Evolutionary conservation across 805 yeast genomes (phyloP), one percentile per base, ranked within the genome.

Genomic region (Monosporozyma yasuniensis): DNA sequence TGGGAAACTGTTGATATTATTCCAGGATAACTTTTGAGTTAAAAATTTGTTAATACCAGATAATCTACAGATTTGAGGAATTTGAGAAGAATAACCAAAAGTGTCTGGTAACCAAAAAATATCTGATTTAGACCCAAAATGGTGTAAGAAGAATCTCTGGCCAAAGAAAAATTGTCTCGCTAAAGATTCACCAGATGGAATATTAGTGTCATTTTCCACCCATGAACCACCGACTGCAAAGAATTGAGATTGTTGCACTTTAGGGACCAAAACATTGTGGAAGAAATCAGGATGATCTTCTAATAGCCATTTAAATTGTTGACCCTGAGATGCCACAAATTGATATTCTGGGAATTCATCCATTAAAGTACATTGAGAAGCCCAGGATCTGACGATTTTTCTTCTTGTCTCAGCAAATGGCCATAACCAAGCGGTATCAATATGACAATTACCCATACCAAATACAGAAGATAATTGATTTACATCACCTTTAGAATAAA

Each of bases 361-460:
- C 61, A 93, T 79, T 45, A 93, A 68, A 49, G 87, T 83, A 47
- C 91, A 72, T 70, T 91, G 99, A 9, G 96, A 80, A 0, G 96
- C 83, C 98, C 98, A 91, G 5, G 96, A 87, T 56, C 99, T 77
- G 2, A 90, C 96, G 49, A 91, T 80, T 63, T 91, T 91, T 47
- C 98, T 78, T 58, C 86, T 83, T 1, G 98, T 88, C 65, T 93
- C 97, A 2, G 96, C 97, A 72, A 84, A 91, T n/a, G 97, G 98
- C 99, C 99, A 91, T 51, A 89, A 74, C 99, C 99, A 91, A 14
- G 98, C 98, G 16, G 98, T 91, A 62, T 91, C 99, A 58, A 90
- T 90, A 66, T 90, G 98, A 65, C 98, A 93, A 65, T 93, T 87
- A 42, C 99, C 99, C 56, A 93, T 76, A 8, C 87, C 96, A 66